A percentile compares a stretch with the other conserved stretches of the same genome.
Conservation (phyloP, 169 alveolate species). For the Plasmodium coatneyi region DNA sequence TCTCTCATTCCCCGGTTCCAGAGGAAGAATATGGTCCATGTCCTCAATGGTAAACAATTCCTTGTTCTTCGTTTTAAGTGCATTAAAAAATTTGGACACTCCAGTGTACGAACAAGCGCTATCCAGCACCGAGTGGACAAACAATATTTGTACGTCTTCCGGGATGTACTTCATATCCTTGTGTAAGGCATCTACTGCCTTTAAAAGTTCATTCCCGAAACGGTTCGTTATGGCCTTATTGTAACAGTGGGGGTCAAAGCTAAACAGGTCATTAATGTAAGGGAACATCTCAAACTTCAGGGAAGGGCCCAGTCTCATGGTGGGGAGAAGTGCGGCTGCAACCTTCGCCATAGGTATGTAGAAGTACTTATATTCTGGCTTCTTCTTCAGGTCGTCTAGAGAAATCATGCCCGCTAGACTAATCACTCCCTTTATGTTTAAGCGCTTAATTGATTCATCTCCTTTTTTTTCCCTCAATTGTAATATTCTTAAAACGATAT, state of each 20-base stretch:
- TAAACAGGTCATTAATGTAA: background rate
- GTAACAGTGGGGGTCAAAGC: background rate
- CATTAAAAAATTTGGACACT: background rate
- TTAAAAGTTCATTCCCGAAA: background rate
- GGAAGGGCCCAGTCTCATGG: background rate
- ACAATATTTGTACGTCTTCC: background rate
- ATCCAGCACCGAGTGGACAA: constrained; percentile 1
- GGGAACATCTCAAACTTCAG: background rate
- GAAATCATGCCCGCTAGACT: background rate
- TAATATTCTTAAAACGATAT: background rate
- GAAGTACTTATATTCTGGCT: constrained; percentile 6
- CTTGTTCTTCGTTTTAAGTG: background rate
- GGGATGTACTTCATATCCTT: constrained; percentile 1
- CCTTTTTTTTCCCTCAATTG: background rate
- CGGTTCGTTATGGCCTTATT: constrained; percentile 1
- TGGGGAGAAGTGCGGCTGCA: background rate
- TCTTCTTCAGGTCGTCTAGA: background rate
- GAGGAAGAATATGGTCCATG: constrained; percentile 27
- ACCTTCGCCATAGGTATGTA: background rate
- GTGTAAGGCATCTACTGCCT: constrained; percentile 11
- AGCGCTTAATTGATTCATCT: background rate
- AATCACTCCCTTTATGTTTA: background rate
- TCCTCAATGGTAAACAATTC: background rate
- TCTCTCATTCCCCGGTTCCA: constrained; percentile 26
- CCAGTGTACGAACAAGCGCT: background rate